Evolutionary conservation across 78 protist species (phyloP).

Genomic region (Tieghemostelium lacteum): DNA sequence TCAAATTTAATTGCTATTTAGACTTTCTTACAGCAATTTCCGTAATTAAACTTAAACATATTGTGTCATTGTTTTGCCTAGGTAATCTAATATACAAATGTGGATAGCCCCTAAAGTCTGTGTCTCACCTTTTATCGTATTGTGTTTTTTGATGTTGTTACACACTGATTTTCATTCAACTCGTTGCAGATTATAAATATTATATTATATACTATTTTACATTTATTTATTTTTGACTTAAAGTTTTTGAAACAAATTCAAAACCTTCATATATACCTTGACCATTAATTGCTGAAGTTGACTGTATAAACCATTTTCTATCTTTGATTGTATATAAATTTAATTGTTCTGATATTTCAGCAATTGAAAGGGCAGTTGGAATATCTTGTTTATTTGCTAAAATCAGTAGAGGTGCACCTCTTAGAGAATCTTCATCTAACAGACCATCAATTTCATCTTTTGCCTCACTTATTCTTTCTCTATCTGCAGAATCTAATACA

Average conservation of each 20-base stretch:
- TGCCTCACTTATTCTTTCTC: constrained; percentile 84
- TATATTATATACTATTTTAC: no score
- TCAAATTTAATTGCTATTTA: no score
- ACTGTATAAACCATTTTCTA: constrained; percentile 91
- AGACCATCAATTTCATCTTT: constrained; percentile 6
- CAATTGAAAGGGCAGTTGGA: constrained; percentile 84
- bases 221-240: background rate
- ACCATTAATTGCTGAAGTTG: constrained; percentile 91
- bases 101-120: no score
- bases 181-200: no score
- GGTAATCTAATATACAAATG: no score
- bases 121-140: no score
- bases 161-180: no score
- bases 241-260: constrained; percentile 33
- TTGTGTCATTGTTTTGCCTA: no score
- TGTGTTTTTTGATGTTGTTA: no score
- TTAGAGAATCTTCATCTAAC: background rate
- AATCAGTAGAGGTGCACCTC: constrained; percentile 41
- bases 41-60: no score
- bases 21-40: no score
- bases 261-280: constrained; percentile 93
- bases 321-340: constrained; percentile 49
- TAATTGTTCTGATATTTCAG: constrained; percentile 65
- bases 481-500: constrained; percentile 95
- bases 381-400: constrained; percentile 87